A percentile compares a stretch with the other conserved stretches of the same genome.
These are phyloP conservation scores for Entrophospora sp. DNA, from an alignment of 192 early-diverging fungal genomes.

Conservation along the genomic window DNA sequence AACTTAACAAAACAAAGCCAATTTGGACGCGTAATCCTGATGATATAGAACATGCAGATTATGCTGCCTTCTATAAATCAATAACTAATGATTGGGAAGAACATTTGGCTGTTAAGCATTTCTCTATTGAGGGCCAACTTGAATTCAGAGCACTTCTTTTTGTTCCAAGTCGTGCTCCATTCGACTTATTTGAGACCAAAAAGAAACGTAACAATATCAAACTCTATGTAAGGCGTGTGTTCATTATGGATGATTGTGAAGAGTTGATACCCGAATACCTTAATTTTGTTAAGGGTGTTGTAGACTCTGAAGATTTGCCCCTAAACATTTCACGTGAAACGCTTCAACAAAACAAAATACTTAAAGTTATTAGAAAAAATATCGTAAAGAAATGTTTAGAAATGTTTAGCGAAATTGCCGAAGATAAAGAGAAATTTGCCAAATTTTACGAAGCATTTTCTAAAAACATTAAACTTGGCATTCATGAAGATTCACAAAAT, in stretches of 20 bases:
- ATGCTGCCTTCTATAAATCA: conserved; percentile 97
- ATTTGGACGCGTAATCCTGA: conserved; percentile 99
- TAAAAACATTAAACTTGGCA: conserved; percentile 99
- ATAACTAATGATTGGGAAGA: conserved; percentile 99
- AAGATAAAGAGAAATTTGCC: conserved; percentile 97
- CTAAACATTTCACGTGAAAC: no score
- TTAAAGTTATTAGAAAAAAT: conserved; percentile 99
- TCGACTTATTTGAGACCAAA: conserved; percentile 95
- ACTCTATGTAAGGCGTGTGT: no score
- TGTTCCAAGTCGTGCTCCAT: conserved; percentile 91
- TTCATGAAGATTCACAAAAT: conserved; percentile 98
- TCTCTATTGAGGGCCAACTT: conserved; percentile 97
- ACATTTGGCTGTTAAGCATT: conserved; percentile 95
- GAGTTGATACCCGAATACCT: conserved; percentile 99
- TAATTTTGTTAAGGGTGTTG: conserved; percentile 98
- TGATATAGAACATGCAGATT: conserved; percentile 91
- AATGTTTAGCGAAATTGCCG: conserved; percentile 92
- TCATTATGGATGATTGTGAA: conserved; percentile 99
- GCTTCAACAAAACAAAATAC: conserved; percentile 99
- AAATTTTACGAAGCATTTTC: conserved; percentile 99
- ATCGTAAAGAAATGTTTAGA: conserved; percentile 98
- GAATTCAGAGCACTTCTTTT: conserved; percentile 98
- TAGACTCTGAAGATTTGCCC: conserved; percentile 99
- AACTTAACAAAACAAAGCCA: conserved; percentile 98
- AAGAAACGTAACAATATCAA: conserved; percentile 99